Evolutionary conservation across 2,329 filamentous ascomycete species (phyloP), one percentile per base, ranked within the genome.

Genomic region (Calonectria ilicicola): DNA sequence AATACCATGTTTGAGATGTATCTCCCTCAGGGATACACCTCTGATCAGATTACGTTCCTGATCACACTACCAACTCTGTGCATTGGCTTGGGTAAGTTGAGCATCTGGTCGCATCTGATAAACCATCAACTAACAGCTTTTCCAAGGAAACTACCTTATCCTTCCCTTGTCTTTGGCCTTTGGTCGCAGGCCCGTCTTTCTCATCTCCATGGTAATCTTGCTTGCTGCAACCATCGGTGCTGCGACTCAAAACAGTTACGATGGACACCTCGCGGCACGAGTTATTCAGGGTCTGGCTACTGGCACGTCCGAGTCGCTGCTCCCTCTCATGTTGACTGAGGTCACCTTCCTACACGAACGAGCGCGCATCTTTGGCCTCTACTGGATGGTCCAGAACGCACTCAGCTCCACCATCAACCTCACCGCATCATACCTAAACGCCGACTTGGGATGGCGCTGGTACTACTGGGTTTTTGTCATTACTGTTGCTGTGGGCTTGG

Each of bases 401-500:
- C 51, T 67, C 49, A 60, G 51, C 65, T 46, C 38, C 49, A 67
- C 51, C 35, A 67, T 67, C 40, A 67, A 67, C 51, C 65, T 67
- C 19, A 35, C 51, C 2, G 47, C 51, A 17, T 60, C 51, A 19
- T 67, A 67, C 51, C 35, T 60, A 1, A 67, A 60, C 51, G 49
- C 35, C 12, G 65, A 60, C 65, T 15, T 67, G 35, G 65, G 65
- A 1, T 67, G 65, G 65, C 51, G 65, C 23, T 67, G 65, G 65
- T 67, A 67, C 51, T 67, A 67, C 65, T 67, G 65, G 65, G 51
- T 67, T 27, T 67, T 67, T 38, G 65, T 67, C 65, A 67, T 67
- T 29, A 60, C 51, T 35, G 65, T 67, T 23, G 51, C 65, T 5
- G 65, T 49, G 23, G 65, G 65, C 29, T 40, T 67, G n/a, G 65